Evolutionary conservation across 108 stramenopile genomes (phyloP).

Genomic region (Aurantiochytrium sp.): DNA sequence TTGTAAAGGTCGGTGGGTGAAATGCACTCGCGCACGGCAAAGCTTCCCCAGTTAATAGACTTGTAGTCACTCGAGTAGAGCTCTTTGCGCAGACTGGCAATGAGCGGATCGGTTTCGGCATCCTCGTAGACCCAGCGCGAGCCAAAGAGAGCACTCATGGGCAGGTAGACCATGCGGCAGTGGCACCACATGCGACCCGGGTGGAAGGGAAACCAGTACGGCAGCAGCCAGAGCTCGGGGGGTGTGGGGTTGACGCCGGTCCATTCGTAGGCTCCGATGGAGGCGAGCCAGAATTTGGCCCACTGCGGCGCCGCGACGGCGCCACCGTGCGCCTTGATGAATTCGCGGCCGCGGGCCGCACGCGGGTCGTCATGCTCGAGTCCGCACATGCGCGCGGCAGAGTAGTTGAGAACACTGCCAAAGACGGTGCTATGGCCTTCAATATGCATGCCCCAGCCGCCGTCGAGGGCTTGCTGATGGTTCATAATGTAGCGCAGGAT

Average conservation of each 20-base stretch:
- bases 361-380: slow-evolving; percentile 28
- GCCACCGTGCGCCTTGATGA: slow-evolving; percentile 76
- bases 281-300: slow-evolving; percentile 94
- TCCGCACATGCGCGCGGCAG: slow-evolving; percentile 77
- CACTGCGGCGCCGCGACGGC: slow-evolving; percentile 82
- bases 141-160: slow-evolving; percentile 89
- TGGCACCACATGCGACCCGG: slow-evolving; percentile 98
- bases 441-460: slow-evolving; percentile 97
- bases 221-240: slow-evolving; percentile 95
- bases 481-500: slow-evolving; percentile 72
- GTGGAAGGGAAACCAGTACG: slow-evolving; percentile 95
- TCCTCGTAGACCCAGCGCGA: slow-evolving; percentile 61
- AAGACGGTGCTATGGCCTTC: slow-evolving; percentile 96
- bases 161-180: slow-evolving; percentile 94
- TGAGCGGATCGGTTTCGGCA: slow-evolving; percentile 65
- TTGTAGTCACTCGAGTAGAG: slow-evolving; percentile 64
- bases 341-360: slow-evolving; percentile 34
- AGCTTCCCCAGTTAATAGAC: slow-evolving; percentile 66
- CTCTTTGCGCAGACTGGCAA: slow-evolving; percentile 56
- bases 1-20: slow-evolving; percentile 89
- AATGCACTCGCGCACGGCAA: slow-evolving; percentile 61
- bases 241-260: slow-evolving; percentile 79
- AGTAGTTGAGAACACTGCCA: slow-evolving; percentile 81
- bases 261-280: slow-evolving; percentile 59
- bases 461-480: slow-evolving; percentile 87